A percentile compares a stretch with the other conserved stretches of the same genome.
Conservation (phyloP, 176 grass and related monocot genomes). For the Elaeis guineensis region DNA sequence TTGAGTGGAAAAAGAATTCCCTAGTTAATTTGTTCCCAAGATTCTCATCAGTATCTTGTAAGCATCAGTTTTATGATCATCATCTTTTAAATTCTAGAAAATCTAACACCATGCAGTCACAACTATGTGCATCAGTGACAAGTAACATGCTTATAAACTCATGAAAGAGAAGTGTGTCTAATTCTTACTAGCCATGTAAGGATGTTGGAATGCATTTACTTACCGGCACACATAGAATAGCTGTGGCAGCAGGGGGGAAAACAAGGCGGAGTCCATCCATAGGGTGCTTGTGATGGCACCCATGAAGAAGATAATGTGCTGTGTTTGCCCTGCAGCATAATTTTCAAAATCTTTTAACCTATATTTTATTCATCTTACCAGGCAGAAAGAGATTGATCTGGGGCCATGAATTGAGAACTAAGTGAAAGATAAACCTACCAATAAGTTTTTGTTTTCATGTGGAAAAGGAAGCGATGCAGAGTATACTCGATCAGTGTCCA, state of each 20-base stretch:
- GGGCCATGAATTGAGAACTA: not conserved
- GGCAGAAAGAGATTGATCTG: not conserved
- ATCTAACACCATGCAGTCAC: no score
- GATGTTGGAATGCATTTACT: no score
- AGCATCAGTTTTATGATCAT: no score
- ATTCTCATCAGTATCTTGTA: no score
- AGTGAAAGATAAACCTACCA: conserved; percentile 34
- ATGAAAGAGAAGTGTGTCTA: no score
- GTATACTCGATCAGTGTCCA: conserved; percentile 87
- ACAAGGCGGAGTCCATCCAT: conserved; percentile 91
- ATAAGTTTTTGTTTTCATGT: conserved; percentile 67
- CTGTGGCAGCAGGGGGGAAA: conserved; percentile 69
- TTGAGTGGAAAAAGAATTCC: no score
- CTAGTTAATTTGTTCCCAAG: no score
- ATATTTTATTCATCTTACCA: not conserved
- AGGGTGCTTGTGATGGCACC: conserved; percentile 94
- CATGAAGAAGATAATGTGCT: conserved; percentile 78
- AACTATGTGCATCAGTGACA: no score
- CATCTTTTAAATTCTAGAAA: no score
- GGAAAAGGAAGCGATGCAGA: conserved; percentile 92
- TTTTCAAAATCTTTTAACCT: conserved; percentile 13
- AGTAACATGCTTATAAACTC: no score
- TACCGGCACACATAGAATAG: conserved; percentile 80
- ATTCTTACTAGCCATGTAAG: no score
- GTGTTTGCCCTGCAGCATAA: conserved; percentile 67